phyloP scores from a whole-genome alignment of 2,329 filamentous ascomycete species.

The Neonectria ditissima region DNA sequence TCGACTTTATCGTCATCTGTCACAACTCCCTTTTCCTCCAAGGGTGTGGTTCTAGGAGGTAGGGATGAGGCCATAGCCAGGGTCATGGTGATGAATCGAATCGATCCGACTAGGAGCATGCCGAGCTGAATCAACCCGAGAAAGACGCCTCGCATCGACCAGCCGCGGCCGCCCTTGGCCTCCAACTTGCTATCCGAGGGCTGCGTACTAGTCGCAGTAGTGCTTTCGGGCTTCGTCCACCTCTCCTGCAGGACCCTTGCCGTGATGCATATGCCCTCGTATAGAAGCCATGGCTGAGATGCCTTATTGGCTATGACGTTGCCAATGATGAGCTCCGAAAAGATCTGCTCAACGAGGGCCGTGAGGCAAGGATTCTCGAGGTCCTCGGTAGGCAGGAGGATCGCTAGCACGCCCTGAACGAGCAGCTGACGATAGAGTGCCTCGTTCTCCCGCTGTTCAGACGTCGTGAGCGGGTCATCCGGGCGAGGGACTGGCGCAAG shows the following conservation, averaged over 20 bases:
- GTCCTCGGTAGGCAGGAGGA: conserved; percentile 92
- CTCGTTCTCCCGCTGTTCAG: conserved; percentile 81
- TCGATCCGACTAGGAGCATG: conserved; percentile 67
- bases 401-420: conserved; percentile 82
- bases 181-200: conserved; percentile 23
- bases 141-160: conserved; percentile 63
- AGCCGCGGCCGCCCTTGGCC: conserved; percentile 41
- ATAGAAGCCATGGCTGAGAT: conserved; percentile 89
- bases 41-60: conserved; percentile 61
- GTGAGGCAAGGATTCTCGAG: conserved; percentile 88
- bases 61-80: conserved; percentile 76
- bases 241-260: conserved; percentile 56
- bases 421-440: conserved; percentile 86
- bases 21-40: conserved; percentile 40
- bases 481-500: conserved; percentile 79
- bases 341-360: conserved; percentile 84
- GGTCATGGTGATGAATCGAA: conserved; percentile 74
- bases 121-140: conserved; percentile 67
- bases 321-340: conserved; percentile 90
- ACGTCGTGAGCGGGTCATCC: conserved; percentile 61
- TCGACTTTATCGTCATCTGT: conserved; percentile 39
- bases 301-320: conserved; percentile 83
- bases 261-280: conserved; percentile 83
- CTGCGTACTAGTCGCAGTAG: conserved; percentile 30
- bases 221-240: conserved; percentile 36